phyloP scores from a whole-genome alignment of 2,329 filamentous ascomycete genomes.

The Byssothecium circinans region DNA sequence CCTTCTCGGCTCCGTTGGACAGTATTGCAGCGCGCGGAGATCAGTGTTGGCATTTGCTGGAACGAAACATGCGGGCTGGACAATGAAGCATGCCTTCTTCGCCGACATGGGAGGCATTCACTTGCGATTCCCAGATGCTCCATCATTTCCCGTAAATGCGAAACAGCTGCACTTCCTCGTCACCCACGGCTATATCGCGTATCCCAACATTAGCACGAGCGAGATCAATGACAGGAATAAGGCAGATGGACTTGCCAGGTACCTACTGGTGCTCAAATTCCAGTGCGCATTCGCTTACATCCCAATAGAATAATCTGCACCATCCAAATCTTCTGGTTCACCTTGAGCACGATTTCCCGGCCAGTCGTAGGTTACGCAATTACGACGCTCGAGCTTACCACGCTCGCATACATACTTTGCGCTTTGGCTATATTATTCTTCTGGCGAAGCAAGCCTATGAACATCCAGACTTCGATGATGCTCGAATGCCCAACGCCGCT shows the following conservation, averaged over 20 bases:
- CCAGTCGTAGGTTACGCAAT: too few relatives aligned
- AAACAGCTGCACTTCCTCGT: slow-evolving; percentile 17
- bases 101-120: slow-evolving; percentile 25
- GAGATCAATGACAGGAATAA: slow-evolving; percentile 10
- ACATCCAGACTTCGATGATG: too few relatives aligned
- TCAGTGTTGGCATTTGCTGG: slow-evolving; percentile 27
- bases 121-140: slow-evolving; percentile 5
- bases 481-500: too few relatives aligned
- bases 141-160: slow-evolving; percentile 17
- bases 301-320: too few relatives aligned
- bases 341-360: too few relatives aligned
- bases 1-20: slow-evolving; percentile 37
- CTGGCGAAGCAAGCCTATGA: too few relatives aligned
- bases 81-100: slow-evolving; percentile 23
- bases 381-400: too few relatives aligned
- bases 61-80: slow-evolving; percentile 15
- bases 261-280: too few relatives aligned
- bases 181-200: slow-evolving; percentile 7
- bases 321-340: too few relatives aligned
- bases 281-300: too few relatives aligned
- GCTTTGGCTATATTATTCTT: too few relatives aligned
- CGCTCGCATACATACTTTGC: too few relatives aligned
- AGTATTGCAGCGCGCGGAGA: slow-evolving; percentile 35
- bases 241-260: slow-evolving; percentile 7
- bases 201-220: slow-evolving; percentile 26